These are phyloP conservation scores for Petunia hybrid DNA, from an alignment of 305 asterid species.

Conservation along the genomic window DNA sequence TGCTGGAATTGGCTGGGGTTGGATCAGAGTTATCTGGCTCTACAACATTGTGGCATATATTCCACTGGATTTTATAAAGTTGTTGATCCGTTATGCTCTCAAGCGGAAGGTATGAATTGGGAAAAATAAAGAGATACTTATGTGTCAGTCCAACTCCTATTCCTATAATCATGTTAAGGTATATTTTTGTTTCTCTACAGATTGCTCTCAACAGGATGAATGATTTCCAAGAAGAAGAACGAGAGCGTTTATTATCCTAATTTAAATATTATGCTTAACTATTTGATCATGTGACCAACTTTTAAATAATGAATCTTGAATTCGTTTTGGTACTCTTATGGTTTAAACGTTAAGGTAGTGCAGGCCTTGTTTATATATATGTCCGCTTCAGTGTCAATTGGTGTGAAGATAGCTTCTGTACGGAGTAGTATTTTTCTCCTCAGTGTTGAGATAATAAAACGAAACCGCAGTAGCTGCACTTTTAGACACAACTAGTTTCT, in stretches of 20 bases:
- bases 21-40: conserved; percentile 99
- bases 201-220: conserved; percentile 95
- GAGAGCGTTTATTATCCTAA: conserved; percentile 50
- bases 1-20: conserved; percentile 99
- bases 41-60: conserved; percentile 79
- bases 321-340: too few species aligned
- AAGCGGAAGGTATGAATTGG: conserved; percentile 73
- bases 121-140: background rate
- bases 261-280: too few species aligned
- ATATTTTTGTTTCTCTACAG: conserved; percentile 47
- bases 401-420: too few species aligned
- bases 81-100: conserved; percentile 80
- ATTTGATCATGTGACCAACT: too few species aligned
- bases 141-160: background rate
- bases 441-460: too few species aligned
- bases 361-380: too few species aligned
- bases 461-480: too few species aligned
- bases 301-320: too few species aligned
- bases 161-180: conserved; percentile 11
- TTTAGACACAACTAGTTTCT: too few species aligned
- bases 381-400: too few species aligned
- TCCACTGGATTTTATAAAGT: conserved; percentile 90
- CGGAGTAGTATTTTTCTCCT: too few species aligned
- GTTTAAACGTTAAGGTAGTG: too few species aligned
- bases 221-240: conserved; percentile 96